Evolutionary conservation across 75 land plant genomes (phyloP).

Genomic region (Pseudotsuga menziesii): DNA sequence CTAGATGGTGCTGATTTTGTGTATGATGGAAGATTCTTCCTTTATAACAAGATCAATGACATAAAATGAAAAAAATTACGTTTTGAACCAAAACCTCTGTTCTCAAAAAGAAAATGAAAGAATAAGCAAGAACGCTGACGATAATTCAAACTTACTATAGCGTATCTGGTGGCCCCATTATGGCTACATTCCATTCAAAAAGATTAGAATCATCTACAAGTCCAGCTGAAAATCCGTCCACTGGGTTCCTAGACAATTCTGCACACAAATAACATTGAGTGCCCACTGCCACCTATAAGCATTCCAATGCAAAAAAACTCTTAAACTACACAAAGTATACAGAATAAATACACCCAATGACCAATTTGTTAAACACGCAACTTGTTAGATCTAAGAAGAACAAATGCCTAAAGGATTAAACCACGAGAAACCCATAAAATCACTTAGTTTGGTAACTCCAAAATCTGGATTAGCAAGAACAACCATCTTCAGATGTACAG

Average conservation of each 20-base stretch:
- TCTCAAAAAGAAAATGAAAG: no score
- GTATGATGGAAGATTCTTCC: no score
- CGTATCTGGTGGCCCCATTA: conserved; percentile 94
- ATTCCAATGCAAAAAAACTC: no score
- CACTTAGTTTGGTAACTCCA: not conserved
- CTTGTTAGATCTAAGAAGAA: not conserved
- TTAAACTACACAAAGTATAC: not conserved
- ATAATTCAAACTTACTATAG: conserved; percentile 58
- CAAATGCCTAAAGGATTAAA: not conserved
- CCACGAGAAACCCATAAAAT: not conserved
- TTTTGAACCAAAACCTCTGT: no score
- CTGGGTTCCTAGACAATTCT: conserved; percentile 81
- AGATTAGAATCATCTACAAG: conserved; percentile 83
- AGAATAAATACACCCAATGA: not conserved
- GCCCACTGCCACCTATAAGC: not conserved
- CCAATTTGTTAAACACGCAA: conserved; percentile 2
- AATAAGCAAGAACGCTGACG: no score
- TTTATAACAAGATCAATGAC: no score
- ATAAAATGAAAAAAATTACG: no score
- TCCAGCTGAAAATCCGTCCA: conserved; percentile 93
- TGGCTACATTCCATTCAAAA: conserved; percentile 92
- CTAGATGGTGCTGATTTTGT: no score
- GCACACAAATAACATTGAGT: conserved; percentile 5
- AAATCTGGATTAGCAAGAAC: not conserved
- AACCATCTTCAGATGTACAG: not conserved